phyloP scores from a whole-genome alignment of 768 basidiomycete species.

The Suillus plorans region DNA sequence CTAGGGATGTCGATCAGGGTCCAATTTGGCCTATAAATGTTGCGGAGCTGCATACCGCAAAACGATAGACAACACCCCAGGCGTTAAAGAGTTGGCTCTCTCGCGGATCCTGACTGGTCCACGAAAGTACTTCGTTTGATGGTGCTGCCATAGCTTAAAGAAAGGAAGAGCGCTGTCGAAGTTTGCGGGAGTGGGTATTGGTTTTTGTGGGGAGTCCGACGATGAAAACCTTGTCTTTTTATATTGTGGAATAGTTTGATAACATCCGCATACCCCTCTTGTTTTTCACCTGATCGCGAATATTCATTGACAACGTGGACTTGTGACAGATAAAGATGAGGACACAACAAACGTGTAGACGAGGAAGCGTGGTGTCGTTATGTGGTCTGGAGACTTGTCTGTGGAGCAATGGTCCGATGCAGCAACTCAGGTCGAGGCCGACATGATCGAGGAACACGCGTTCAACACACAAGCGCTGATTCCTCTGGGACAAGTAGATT shows the following conservation, averaged over 20 bases:
- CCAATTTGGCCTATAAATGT: conserved; percentile 15
- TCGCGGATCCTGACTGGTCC: conserved; percentile 85
- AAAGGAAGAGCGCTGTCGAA: conserved; percentile 35
- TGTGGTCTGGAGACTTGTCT: conserved; percentile 54
- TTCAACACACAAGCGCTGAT: conserved; percentile 51
- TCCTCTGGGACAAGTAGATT: conserved; percentile 37
- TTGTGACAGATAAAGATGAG: conserved; percentile 72
- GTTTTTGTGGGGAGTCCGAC: conserved; percentile 19
- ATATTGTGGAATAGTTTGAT: conserved; percentile 46
- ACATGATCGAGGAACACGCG: conserved; percentile 73
- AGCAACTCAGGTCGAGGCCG: conserved; percentile 53
- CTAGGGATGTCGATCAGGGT: conserved; percentile 40
- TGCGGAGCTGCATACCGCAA: conserved; percentile 51
- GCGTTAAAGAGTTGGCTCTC: conserved; percentile 82
- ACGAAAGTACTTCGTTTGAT: conserved; percentile 73
- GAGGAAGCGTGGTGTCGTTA: conserved; percentile 63
- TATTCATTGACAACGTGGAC: conserved; percentile 74
- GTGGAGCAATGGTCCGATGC: conserved; percentile 72
- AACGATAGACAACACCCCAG: conserved; percentile 80
- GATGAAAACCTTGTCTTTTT: conserved; percentile 40
- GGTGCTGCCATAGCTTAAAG: conserved; percentile 45
- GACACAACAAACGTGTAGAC: conserved; percentile 69
- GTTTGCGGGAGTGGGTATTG: conserved; percentile 31
- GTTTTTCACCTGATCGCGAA: conserved; percentile 53
- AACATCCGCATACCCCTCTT: conserved; percentile 47